phyloP scores from a whole-genome alignment of 805 yeast species.

The Suhomyces vadensis region DNA sequence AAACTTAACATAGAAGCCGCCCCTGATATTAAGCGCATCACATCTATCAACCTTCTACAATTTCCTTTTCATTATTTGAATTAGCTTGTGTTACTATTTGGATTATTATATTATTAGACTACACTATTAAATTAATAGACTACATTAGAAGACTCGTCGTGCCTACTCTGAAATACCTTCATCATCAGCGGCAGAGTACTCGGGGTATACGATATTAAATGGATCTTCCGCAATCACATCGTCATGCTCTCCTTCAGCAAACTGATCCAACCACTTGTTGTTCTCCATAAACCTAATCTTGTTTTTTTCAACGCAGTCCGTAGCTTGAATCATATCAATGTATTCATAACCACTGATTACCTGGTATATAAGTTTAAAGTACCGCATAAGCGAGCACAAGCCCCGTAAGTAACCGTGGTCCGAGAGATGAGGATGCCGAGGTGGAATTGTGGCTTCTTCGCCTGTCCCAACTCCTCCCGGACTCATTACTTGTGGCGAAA shows the following conservation, averaged over 20 bases:
- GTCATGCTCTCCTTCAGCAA: constrained; percentile 27
- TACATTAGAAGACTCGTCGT: too few species aligned
- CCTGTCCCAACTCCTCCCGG: constrained; percentile 19
- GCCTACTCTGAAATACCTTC: constrained; percentile 25
- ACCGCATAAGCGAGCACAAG: constrained; percentile 64
- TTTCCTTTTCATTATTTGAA: too few species aligned
- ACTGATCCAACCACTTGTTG: constrained; percentile 36
- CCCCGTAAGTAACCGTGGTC: constrained; percentile 91
- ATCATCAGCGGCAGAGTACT: constrained; percentile 20
- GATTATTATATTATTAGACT: too few species aligned
- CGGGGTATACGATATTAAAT: constrained; percentile 22
- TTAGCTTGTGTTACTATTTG: too few species aligned
- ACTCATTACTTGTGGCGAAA: constrained; percentile 51
- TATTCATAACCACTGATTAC: constrained; percentile 49
- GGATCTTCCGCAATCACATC: constrained; percentile 18
- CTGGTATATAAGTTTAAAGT: constrained; percentile 61
- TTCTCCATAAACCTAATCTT: constrained; percentile 15
- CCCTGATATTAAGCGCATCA: too few species aligned
- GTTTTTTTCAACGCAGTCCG: constrained; percentile 14
- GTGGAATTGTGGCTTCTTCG: constrained; percentile 59
- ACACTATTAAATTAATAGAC: too few species aligned
- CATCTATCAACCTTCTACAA: too few species aligned
- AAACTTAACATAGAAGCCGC: too few species aligned
- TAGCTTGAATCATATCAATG: constrained; percentile 21
- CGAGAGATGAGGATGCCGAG: constrained; percentile 58